Evolutionary conservation across 148 eudicot genomes (phyloP), one percentile per base, ranked within the genome.

Genomic region (Rhododendron kiyosumense): DNA sequence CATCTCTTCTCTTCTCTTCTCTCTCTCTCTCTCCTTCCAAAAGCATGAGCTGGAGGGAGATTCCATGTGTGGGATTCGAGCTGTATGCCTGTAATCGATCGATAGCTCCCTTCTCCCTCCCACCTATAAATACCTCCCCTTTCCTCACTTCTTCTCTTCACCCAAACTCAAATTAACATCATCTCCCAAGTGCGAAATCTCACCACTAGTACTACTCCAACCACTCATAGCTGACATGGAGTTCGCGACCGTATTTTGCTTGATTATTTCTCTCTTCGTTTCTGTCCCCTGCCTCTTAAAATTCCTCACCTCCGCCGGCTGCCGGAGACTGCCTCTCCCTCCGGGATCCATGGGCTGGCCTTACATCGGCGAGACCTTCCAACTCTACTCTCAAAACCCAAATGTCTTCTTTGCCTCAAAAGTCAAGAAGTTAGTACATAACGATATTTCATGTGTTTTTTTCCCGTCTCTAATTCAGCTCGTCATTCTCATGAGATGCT

Each of bases 301-400:
- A 12, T 28, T 63, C 85, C 61, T 86, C 78, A 3, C 83, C 22
- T 71, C 85, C 78, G 85, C 6, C 26, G 9, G 91, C 30, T 80
- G 54, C 69, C 85, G 83, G 43, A 93, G 88, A 28, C 87, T 95
- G 1, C 90, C 94, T 3, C 93, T 96, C 52, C 99, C 99, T 1
- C 99, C 99, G 1, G 99, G 99, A 0, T 84, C 98, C 48, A 77
- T 97, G 87, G 99, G 99, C 0, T 97, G 96, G 94, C 99, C 98
- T 5, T 94, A 94, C n/a, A 87, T 97, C 30, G 99, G 99, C 2
- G 99, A 97, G 79, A 97, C 99, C 77, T 95, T 95, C 48, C 98
- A 94, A 54, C 93, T 97, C 17, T 97, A 97, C 90, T 97, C 98
- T 1, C 91, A 97, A 74, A 91, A 97, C 87, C 99, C 99, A 3